Evolutionary conservation across 331 rosid genomes (phyloP).

Genomic region (Pyrus hybrid): DNA sequence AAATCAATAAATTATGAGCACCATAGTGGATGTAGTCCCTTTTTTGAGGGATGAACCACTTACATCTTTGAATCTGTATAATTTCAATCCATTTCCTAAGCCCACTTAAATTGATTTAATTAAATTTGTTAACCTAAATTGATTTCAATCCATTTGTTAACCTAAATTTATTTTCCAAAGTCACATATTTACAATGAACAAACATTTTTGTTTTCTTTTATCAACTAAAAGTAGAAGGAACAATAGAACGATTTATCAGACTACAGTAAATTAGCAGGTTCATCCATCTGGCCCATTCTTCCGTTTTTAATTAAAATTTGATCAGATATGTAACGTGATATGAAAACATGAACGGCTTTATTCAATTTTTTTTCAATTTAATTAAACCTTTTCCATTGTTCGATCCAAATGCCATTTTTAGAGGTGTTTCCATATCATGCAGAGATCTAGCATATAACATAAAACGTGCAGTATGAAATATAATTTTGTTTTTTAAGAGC

Average conservation of each 20-base stretch:
- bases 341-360: not conserved
- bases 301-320: not conserved
- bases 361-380: not conserved
- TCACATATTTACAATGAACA: not conserved
- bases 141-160: too few relatives aligned
- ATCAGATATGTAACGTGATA: not conserved
- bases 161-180: not conserved
- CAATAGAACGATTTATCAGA: not conserved
- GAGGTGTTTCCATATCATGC: too few relatives aligned
- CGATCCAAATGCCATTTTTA: not conserved
- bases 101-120: too few relatives aligned
- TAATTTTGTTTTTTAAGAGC: too few relatives aligned
- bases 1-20: too few relatives aligned
- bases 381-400: not conserved
- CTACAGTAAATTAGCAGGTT: too few relatives aligned
- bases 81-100: too few relatives aligned
- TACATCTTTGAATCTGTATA: too few relatives aligned
- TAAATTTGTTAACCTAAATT: too few relatives aligned
- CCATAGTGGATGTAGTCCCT: rapidly evolving
- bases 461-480: too few relatives aligned
- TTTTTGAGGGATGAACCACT: too few relatives aligned
- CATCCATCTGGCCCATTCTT: not conserved
- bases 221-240: not conserved
- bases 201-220: not conserved
- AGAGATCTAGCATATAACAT: too few relatives aligned